Base-by-base conservation (phyloP, 257 asterid species). In the Haberlea rhodopensis region DNA sequence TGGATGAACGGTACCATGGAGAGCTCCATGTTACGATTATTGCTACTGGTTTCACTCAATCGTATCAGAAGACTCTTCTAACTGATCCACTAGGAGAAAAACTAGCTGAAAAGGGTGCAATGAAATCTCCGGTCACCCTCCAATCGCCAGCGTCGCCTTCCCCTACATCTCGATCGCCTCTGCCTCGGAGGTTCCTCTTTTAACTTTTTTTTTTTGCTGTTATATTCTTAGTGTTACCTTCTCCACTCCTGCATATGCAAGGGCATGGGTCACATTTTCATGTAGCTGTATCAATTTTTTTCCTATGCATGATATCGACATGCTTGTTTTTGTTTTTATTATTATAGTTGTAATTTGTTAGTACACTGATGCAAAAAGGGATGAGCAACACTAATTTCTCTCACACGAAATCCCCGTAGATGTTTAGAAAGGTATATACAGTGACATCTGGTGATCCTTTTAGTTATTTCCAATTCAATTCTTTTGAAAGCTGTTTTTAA, bases 21-120 rank as follows among this genome's bases (percentile, higher is more conserved):
- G 97, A 88, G 79, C 90, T 94, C 53, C 99, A 94, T 4, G 97
- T 94, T 29, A 94, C 99, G 5, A 88, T 94, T 40, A 94, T 94
- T 32, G 99, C 99, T 2, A 94, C 99, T 18, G 99, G 99, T 61
- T 94, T 94, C 77, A 74, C 96, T 11, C 96, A 88, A 57, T 88
- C 96, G 1, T 85, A 80, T 71, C 96, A 94, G 79, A 94, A 84
- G 78, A 76, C 74, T 3, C 85, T 94, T 63, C 84, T 94, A 8
- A 75, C 89, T 8, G 99, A 94, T 34, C 97, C 99, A 3, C 77
- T 92, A 63, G 94, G 88, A 27, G 81, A 83, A 60, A 90, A 86
- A 85, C 65, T 76, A 43, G 18, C 68, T 0, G 86, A 84, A 28
- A 85, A 79, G 71, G 73, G 78, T 21, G 1, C 71, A 5, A 46